Base-by-base conservation (phyloP, 345 rosid species). In the Viola odorata region DNA sequence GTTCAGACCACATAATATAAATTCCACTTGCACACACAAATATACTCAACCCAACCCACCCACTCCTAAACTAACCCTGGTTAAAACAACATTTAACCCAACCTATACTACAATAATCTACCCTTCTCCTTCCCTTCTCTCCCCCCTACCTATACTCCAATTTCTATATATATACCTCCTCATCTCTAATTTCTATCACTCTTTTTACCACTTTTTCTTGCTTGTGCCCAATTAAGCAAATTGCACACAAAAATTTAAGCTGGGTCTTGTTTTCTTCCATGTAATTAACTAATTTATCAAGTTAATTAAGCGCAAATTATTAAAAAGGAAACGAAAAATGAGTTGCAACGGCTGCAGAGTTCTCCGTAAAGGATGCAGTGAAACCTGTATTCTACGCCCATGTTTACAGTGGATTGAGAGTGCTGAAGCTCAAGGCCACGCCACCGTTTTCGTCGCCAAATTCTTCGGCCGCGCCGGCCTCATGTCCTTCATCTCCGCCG, bases 341-440 rank as follows among this genome's bases (percentile, higher is more conserved):
- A 94, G 99, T 51, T 94, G 99, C 88, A 94, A 87, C 81, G 99
- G 99, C 0, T 94, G 97, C 76, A 76, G 97, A 68, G 99, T 94
- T 37, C 76, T 94, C 11, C 88, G 99, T 13, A 94, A 94, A 69
- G 99, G 99, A 3, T 94, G 99, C 84, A 88, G 99, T 58, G 99
- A 94, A 68, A 77, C 79, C 10, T 94, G 99, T 66, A 79, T 94
- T 47, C 71, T 94, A 42, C 85, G 99, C 9, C 95, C 97, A 1
- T 90, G 99, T 62, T 73, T 94, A 50, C 95, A 85, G 66, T 84
- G 96, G 97, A 94, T 94, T 61, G 97, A 89, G 47, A 69, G 65
- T 69, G 86, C 97, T 4, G 96, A 90, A 67, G 84, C 99, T 5
- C 97, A 94, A 67, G 99, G 99, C 41, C 91, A 94, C 76, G 99